These are phyloP conservation scores for Pichia terricola DNA, from an alignment of 1,139 yeast species.

Conservation along the genomic window DNA sequence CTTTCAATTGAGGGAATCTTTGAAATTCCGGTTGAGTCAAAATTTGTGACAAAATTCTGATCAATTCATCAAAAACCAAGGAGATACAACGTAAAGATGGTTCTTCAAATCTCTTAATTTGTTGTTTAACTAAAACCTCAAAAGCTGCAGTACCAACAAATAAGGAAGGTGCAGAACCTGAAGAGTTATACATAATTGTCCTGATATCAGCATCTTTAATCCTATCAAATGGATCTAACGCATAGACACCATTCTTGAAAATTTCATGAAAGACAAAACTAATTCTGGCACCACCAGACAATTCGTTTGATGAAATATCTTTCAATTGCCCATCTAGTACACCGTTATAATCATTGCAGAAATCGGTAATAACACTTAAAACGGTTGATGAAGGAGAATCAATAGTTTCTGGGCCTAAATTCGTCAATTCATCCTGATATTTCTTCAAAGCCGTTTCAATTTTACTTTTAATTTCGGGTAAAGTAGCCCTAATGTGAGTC, in stretches of 20 bases:
- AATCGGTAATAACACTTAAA: constrained; percentile 82
- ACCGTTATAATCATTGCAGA: constrained; percentile 85
- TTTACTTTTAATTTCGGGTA: constrained; percentile 88
- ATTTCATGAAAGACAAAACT: constrained; percentile 96
- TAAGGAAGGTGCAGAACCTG: constrained; percentile 95
- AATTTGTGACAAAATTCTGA: constrained; percentile 80
- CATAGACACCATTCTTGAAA: constrained; percentile 83
- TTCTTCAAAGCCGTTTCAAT: constrained; percentile 77
- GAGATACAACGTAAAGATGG: constrained; percentile 85
- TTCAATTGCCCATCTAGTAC: constrained; percentile 90
- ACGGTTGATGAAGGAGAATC: constrained; percentile 89
- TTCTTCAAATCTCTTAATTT: constrained; percentile 88
- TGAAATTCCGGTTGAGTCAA: constrained; percentile 72
- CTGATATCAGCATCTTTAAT: constrained; percentile 94
- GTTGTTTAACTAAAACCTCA: constrained; percentile 93
- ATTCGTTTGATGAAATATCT: constrained; percentile 76
- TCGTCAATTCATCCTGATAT: constrained; percentile 68
- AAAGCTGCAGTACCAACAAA: constrained; percentile 97
- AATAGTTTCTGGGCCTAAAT: constrained; percentile 76
- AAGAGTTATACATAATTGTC: constrained; percentile 94
- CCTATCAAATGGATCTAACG: constrained; percentile 95
- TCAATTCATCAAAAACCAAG: constrained; percentile 88
- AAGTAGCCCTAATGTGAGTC: constrained; percentile 87
- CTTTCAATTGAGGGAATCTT: constrained; percentile 86
- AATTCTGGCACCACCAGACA: constrained; percentile 96